Base-by-base conservation (phyloP, 2,329 filamentous ascomycete genomes). In the Leptoxyphium fumago region DNA sequence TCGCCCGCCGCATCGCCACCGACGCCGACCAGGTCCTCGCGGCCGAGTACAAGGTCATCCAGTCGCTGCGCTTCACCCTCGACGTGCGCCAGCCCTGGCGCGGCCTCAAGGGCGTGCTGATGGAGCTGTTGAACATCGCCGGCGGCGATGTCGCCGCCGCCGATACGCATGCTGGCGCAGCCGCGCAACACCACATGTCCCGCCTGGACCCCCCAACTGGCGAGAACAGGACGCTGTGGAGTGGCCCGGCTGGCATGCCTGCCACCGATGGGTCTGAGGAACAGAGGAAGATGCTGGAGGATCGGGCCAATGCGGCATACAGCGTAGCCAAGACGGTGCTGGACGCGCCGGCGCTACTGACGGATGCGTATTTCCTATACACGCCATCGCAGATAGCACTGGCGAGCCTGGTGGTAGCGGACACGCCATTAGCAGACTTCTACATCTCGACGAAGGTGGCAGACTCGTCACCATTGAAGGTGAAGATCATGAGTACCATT, bases 281-380 rank as follows among this genome's bases (percentile, higher is more conserved):
- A 32, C 40, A 44, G 29, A 26, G 21, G 21, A 51, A 52, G 42
- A 46, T 51, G 15, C 49, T 67, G 7, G 52, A 59, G 17, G 58
- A 70, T 45, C 68, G 76, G 15, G 68, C 78, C 42, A 66, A 67
- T 26, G 70, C 70, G 10, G 85, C 85, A 0, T 87, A 94, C 58
- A 70, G 70, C n/a, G 74, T 73, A 43, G 83, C 88, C 0, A 75
- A 83, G 38, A 76, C 80, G 15, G 72, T 85, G 40, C 74, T 93
- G 44, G 65, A 68, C 36, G 82, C 79, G 44, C 83, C 84, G 45
- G 84, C 87, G 0, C 69, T 94, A 42, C 73, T 95, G 48, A 94
- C 89, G 21, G 91, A 98, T 56, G 87, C 78, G n/a, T 96, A 96
- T 66, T 95, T 96, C 65, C 82, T 94, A 63, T 96, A 84, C 65